Evolutionary conservation across 176 grass and related monocot genomes (phyloP).

Genomic region (Paspalum vaginatum): DNA sequence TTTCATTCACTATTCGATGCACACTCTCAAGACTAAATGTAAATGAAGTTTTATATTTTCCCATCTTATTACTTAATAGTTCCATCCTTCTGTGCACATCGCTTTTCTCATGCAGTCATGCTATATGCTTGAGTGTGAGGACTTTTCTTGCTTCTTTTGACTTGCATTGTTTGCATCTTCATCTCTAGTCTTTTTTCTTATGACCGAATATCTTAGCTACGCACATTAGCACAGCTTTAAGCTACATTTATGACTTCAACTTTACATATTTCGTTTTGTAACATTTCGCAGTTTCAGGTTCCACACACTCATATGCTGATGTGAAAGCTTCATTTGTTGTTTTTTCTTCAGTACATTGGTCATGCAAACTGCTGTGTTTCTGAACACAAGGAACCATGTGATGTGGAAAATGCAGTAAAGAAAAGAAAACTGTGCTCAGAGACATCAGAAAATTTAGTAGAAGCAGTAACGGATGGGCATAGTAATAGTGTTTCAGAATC

Average conservation of each 20-base stretch:
- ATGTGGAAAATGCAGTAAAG: slow-evolving; percentile 48
- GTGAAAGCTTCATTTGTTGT: slow-evolving; percentile 18
- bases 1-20: slow-evolving; percentile 26
- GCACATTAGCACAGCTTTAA: slow-evolving; percentile 5
- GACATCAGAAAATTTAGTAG: slow-evolving; percentile 41
- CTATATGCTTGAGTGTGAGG: not conserved
- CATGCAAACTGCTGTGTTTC: slow-evolving; percentile 34
- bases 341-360: slow-evolving; percentile 64
- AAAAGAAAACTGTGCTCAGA: slow-evolving; percentile 77
- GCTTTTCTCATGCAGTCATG: not conserved
- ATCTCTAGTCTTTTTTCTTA: not conserved
- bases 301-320: slow-evolving; percentile 20
- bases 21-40: not conserved
- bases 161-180: not conserved
- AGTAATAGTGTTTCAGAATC: slow-evolving; percentile 30
- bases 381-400: slow-evolving; percentile 44
- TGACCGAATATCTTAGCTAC: not conserved
- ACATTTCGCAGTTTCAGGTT: slow-evolving; percentile 27
- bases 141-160: slow-evolving; percentile 12
- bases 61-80: not conserved
- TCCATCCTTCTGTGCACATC: slow-evolving; percentile 10
- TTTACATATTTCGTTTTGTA: slow-evolving; percentile 23
- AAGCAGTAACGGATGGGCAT: slow-evolving; percentile 33
- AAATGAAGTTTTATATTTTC: not conserved
- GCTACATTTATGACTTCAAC: not conserved